Evolutionary conservation across 805 yeast genomes (phyloP), one percentile per base, ranked within the genome.

Genomic region (Cyberlindnera bimundalis): DNA sequence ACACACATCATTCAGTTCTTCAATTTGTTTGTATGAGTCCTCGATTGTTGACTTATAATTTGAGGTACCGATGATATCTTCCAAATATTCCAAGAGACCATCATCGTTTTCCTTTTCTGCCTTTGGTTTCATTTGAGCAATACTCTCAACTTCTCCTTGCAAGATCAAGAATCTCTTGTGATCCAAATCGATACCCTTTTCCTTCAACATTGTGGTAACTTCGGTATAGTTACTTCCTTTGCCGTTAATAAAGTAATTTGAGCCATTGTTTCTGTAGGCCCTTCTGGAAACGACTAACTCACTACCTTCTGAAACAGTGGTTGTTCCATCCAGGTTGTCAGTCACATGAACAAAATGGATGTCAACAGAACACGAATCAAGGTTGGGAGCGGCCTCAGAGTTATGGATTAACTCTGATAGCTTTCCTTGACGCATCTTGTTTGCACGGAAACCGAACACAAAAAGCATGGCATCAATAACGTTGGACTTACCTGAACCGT

Each of bases 101-200:
- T 93, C 98, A 53, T 91, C 98, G 48, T 79, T 79, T 39, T 87
- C 96, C 37, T 71, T 77, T 55, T 93, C 97, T 0, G 97, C 98
- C 57, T 91, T 93, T 10, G 99, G 85, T 59, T 91, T 91, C 99
- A 93, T 95, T 60, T 93, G 97, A 0, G 99, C 97, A 56, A 93
- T 93, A 50, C 90, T 83, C 66, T 93, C 99, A 31, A 93, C 99
- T 60, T 93, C 99, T 60, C 99, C 99, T 65, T 93, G 99, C 33
- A 93, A 68, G 58, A 93, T 95, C 52, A 93, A 71, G 55, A 93
- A 93, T 52, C 99, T 73, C 59, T 93, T 93, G 62, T 93, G 99
- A 51, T 90, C 95, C 47, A 93, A 70, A 62, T 93, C 99, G 43
- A 93, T 84, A 5, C 98, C 99, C 58, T 88, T 79, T 14, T 74